Evolutionary conservation across 139 green algal genomes (phyloP).

Genomic region (Nannochloris sp.): DNA sequence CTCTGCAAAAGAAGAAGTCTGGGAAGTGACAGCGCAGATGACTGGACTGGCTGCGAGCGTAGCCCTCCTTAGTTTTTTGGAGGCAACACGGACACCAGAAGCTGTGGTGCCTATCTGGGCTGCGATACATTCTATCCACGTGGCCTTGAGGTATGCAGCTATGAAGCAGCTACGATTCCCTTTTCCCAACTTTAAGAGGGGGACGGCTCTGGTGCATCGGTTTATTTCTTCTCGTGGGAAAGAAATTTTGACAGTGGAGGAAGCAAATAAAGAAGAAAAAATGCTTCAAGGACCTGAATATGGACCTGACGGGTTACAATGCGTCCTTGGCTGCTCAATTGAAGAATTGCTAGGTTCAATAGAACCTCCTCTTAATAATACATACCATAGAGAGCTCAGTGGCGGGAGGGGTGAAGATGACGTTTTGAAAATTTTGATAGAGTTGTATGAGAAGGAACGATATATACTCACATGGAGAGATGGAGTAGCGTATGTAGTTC

Average conservation of each 20-base stretch:
- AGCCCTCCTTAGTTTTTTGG: conserved; percentile 42
- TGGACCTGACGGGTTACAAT: neutral
- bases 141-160: conserved; percentile 45
- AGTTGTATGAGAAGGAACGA: conserved; percentile 36
- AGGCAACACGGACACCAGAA: conserved; percentile 17
- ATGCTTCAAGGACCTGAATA: neutral
- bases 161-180: conserved; percentile 51
- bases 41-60: conserved; percentile 57
- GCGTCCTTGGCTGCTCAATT: conserved; percentile 1
- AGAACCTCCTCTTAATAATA: neutral
- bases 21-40: conserved; percentile 69
- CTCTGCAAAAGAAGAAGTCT: conserved; percentile 81
- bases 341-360: neutral
- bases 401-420: neutral
- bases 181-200: conserved; percentile 57
- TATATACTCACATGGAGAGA: conserved; percentile 52
- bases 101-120: conserved; percentile 51
- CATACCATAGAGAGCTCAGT: neutral
- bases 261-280: neutral
- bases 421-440: conserved; percentile 14
- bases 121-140: conserved; percentile 46
- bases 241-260: neutral
- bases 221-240: neutral
- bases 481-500: conserved; percentile 36
- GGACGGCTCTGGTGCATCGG: no score